phyloP scores from a whole-genome alignment of 108 stramenopile species.

The Skeletonema potamos region DNA sequence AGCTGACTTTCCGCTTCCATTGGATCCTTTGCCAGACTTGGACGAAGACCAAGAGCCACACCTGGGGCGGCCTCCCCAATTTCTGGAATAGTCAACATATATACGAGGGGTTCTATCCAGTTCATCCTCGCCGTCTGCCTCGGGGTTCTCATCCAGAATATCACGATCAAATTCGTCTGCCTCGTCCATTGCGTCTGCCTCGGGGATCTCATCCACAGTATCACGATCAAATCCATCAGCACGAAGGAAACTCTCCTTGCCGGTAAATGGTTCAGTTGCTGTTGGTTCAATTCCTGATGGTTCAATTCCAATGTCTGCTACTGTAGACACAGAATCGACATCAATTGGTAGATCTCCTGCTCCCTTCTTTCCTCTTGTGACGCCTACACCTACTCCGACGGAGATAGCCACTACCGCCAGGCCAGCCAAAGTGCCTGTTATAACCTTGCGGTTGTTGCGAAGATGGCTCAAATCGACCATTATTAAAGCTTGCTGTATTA shows the following conservation, averaged over 20 bases:
- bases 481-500: neutral
- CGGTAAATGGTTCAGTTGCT: neutral
- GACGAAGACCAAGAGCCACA: neutral
- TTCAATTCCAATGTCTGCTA: neutral
- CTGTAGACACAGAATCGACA: neutral
- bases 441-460: neutral
- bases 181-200: neutral
- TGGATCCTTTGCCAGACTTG: neutral
- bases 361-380: neutral
- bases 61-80: neutral
- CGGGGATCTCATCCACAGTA: neutral
- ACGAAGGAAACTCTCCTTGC: neutral
- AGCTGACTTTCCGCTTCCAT: too few relatives aligned
- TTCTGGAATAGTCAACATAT: neutral
- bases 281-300: neutral
- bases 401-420: neutral
- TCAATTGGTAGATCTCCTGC: neutral
- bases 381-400: neutral
- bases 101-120: neutral
- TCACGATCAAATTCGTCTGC: neutral
- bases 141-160: neutral
- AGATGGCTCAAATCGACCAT: neutral
- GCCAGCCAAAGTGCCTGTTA: neutral
- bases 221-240: neutral
- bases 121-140: neutral